Evolutionary conservation across 768 basidiomycete species (phyloP).

Genomic region (Inosperma sp.): DNA sequence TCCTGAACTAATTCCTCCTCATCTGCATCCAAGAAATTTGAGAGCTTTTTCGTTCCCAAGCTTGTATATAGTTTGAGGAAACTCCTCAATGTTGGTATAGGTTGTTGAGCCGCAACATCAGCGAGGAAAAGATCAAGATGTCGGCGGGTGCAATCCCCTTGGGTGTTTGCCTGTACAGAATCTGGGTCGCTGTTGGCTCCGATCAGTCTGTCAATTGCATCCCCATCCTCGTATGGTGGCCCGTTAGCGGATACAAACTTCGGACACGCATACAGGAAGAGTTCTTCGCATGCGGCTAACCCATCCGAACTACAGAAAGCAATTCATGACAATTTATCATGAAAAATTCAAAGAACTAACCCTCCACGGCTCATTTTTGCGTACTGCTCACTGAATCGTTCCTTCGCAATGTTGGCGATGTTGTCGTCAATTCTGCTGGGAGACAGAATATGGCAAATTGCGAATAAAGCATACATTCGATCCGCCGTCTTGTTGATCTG

Average conservation of each 20-base stretch:
- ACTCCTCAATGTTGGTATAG: slow-evolving; percentile 81
- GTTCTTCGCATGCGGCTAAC: slow-evolving; percentile 79
- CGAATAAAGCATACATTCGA: slow-evolving; percentile 94
- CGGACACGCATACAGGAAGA: slow-evolving; percentile 92
- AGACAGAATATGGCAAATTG: slow-evolving; percentile 88
- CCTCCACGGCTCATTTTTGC: slow-evolving; percentile 79
- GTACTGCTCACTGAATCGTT: slow-evolving; percentile 90
- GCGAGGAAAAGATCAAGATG: slow-evolving; percentile 83
- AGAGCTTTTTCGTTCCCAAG: slow-evolving; percentile 85
- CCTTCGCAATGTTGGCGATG: slow-evolving; percentile 88
- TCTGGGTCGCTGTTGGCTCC: slow-evolving; percentile 35
- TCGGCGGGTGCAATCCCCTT: slow-evolving; percentile 72
- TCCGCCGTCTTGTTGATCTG: slow-evolving; percentile 99
- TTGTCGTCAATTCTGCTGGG: slow-evolving; percentile 93
- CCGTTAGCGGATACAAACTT: slow-evolving; percentile 96
- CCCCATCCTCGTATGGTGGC: slow-evolving; percentile 84
- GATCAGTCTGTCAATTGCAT: slow-evolving; percentile 50
- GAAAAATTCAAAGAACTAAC: slow-evolving; percentile 25
- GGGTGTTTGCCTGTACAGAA: slow-evolving; percentile 29
- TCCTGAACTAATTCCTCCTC: slow-evolving; percentile 95
- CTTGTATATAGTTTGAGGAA: slow-evolving; percentile 95
- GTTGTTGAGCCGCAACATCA: slow-evolving; percentile 69
- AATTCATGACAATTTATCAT: neutral
- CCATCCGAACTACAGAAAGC: slow-evolving; percentile 38
- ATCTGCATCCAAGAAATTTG: slow-evolving; percentile 84